Evolutionary conservation across 257 asterid species (phyloP).

Genomic region (Mitragyna speciosa): DNA sequence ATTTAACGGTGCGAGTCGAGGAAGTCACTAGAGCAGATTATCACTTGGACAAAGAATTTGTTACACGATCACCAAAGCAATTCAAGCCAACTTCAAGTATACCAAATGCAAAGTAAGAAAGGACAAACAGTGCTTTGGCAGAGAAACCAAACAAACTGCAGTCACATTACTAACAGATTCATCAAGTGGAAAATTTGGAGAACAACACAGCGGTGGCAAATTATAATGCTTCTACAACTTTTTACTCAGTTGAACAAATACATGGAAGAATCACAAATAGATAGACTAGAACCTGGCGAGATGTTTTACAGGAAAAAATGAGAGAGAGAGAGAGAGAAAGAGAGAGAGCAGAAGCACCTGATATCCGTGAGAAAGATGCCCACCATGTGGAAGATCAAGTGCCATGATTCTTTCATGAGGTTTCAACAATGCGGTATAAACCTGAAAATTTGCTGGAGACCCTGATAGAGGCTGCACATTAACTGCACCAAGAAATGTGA

Average conservation of each 20-base stretch:
- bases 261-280: not conserved
- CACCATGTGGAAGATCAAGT: constrained; percentile 96
- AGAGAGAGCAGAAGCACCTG: constrained; percentile 45
- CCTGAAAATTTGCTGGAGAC: constrained; percentile 83
- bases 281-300: not conserved
- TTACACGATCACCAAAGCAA: not conserved
- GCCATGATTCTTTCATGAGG: constrained; percentile 95
- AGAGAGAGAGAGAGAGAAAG: not conserved
- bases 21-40: not conserved
- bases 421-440: constrained; percentile 81
- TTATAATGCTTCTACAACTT: not conserved
- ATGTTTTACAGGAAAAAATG: not conserved
- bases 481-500: constrained; percentile 41
- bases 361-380: constrained; percentile 92
- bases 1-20: not conserved
- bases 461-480: constrained; percentile 91
- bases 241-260: not conserved
- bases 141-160: not conserved
- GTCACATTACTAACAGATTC: not conserved
- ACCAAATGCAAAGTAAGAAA: too few species aligned
- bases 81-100: too few species aligned
- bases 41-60: not conserved
- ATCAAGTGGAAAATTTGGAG: not conserved
- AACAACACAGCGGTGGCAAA: not conserved
- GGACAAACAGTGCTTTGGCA: not conserved